Evolutionary conservation across 176 grass and related monocot genomes (phyloP).

Genomic region (Eleusine coracana): DNA sequence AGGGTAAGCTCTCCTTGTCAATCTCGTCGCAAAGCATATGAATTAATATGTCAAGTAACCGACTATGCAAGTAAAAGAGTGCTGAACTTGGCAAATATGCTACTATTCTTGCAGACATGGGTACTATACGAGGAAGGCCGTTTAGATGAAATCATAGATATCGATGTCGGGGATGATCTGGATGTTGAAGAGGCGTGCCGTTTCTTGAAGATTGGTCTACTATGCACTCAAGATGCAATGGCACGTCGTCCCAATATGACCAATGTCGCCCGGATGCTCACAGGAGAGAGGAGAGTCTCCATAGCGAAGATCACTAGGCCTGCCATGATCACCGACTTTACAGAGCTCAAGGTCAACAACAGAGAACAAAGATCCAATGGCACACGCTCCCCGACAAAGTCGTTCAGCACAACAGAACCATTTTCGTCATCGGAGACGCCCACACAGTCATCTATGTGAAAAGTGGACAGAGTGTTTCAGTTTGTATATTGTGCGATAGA

Average conservation of each 20-base stretch:
- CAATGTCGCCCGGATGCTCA: constrained; percentile 60
- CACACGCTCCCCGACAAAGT: constrained; percentile 15
- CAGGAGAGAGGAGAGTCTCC: constrained; percentile 48
- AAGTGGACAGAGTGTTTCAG: not conserved
- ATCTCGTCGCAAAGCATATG: not conserved
- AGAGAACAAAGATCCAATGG: constrained; percentile 7
- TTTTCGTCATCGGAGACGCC: constrained; percentile 46
- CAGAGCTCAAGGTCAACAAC: constrained; percentile 74
- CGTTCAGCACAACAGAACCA: constrained; percentile 46
- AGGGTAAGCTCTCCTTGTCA: constrained; percentile 48
- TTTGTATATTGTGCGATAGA: constrained; percentile 41
- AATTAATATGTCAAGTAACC: not conserved
- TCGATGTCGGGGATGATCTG: constrained; percentile 53
- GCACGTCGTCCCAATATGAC: constrained; percentile 76
- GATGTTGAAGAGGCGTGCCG: constrained; percentile 62
- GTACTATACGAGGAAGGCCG: constrained; percentile 47
- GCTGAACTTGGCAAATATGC: constrained; percentile 22
- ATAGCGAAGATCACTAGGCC: constrained; percentile 66
- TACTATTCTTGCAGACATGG: constrained; percentile 68
- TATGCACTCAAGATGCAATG: constrained; percentile 84
- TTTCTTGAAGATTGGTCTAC: constrained; percentile 74
- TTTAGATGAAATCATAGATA: constrained; percentile 66
- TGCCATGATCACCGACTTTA: constrained; percentile 73
- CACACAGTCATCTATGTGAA: constrained; percentile 47
- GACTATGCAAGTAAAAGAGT: not conserved